Percentiles rank a stretch among this genome's conserved stretches.
Conservation (phyloP, 768 basidiomycete species). For the Lyophyllum shimeji region DNA sequence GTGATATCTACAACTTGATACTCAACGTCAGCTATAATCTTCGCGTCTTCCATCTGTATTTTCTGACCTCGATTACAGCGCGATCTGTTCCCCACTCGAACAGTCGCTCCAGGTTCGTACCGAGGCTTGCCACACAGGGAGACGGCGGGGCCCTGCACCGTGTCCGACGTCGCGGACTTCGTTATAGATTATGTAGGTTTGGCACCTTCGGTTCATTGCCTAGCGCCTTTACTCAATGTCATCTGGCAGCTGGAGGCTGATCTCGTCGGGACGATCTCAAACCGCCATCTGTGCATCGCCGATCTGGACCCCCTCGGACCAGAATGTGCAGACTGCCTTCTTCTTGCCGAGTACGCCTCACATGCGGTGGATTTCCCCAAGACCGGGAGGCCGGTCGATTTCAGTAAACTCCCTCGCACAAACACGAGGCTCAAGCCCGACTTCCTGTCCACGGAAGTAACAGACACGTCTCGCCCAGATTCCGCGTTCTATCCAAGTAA, state of each 20-base stretch:
- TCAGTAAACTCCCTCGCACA: conserved; percentile 30
- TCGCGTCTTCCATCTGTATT: not conserved
- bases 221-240: not conserved
- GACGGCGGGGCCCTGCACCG: conserved; percentile 30
- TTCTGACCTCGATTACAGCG: conserved; percentile 19
- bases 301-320: conserved; percentile 32
- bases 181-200: conserved; percentile 44
- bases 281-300: conserved; percentile 41
- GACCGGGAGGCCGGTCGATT: conserved; percentile 40
- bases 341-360: conserved; percentile 43
- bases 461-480: conserved; percentile 16
- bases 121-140: conserved; percentile 30
- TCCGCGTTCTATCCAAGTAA: conserved; percentile 37
- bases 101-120: conserved; percentile 37
- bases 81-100: conserved; percentile 25
- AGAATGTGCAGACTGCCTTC: conserved; percentile 33
- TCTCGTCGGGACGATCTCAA: conserved; percentile 40
- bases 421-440: conserved; percentile 33
- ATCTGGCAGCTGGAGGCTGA: conserved; percentile 33
- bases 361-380: conserved; percentile 51
- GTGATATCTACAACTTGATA: conserved; percentile 51
- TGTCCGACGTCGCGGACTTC: conserved; percentile 46
- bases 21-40: conserved; percentile 30
- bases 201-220: not conserved
- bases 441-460: conserved; percentile 42